Percentiles rank a stretch among this genome's conserved stretches.
Conservation (phyloP, 805 yeast genomes). For the Candida methanosorbosa region DNA sequence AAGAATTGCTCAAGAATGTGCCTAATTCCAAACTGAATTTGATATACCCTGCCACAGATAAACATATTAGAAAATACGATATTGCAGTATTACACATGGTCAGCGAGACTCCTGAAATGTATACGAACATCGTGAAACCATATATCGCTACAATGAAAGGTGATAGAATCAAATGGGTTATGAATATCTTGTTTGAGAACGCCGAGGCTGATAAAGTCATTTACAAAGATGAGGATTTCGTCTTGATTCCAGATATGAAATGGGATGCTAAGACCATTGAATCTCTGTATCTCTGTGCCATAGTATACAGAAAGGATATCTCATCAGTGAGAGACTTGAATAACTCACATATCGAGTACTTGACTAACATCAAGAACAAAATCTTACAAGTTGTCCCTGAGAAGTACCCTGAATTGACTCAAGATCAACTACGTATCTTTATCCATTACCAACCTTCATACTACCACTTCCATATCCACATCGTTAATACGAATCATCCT, state of each 20-base stretch:
- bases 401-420: slow-evolving; percentile 26
- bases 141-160: slow-evolving; percentile 73
- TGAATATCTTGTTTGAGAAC: slow-evolving; percentile 71
- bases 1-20: slow-evolving; percentile 30
- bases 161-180: slow-evolving; percentile 80
- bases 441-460: slow-evolving; percentile 95
- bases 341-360: slow-evolving; percentile 46
- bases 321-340: slow-evolving; percentile 70
- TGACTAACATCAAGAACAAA: slow-evolving; percentile 36
- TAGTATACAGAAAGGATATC: slow-evolving; percentile 62
- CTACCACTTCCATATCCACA: slow-evolving; percentile 91
- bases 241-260: slow-evolving; percentile 89
- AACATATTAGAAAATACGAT: slow-evolving; percentile 74
- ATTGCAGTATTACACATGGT: slow-evolving; percentile 53
- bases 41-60: slow-evolving; percentile 83
- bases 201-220: slow-evolving; percentile 81
- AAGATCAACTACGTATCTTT: slow-evolving; percentile 55
- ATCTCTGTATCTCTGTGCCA: slow-evolving; percentile 67
- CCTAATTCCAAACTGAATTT: slow-evolving; percentile 69
- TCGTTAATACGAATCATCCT: slow-evolving; percentile 63
- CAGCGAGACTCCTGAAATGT: slow-evolving; percentile 75
- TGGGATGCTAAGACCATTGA: slow-evolving; percentile 79
- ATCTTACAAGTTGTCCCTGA: slow-evolving; percentile 40
- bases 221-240: slow-evolving; percentile 57
- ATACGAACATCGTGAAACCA: slow-evolving; percentile 54